These are phyloP conservation scores for Fraxinus angustifolia DNA, from an alignment of 305 asterid genomes.

Conservation along the genomic window DNA sequence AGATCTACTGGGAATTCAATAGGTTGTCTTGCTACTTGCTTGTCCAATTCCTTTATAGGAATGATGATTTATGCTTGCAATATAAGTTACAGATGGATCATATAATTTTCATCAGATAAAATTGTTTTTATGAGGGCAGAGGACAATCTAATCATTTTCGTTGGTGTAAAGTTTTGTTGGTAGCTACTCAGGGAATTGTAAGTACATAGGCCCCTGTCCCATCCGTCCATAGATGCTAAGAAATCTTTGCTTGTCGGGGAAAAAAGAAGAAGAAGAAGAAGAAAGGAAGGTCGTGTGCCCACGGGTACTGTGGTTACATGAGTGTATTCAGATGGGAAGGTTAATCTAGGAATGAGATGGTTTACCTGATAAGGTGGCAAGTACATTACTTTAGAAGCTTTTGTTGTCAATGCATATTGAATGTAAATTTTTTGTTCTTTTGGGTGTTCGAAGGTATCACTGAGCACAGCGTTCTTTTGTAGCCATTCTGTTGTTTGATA, in stretches of 20 bases:
- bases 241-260: not conserved
- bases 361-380: slow-evolving; percentile 1
- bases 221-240: not conserved
- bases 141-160: not conserved
- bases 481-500: slow-evolving; percentile 22
- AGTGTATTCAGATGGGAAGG: not conserved
- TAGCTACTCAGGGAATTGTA: not conserved
- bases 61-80: not conserved
- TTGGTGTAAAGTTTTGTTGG: not conserved
- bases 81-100: not conserved
- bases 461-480: not conserved
- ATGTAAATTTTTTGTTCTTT: not conserved
- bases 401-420: not conserved
- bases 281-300: not conserved
- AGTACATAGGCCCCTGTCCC: not conserved
- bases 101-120: not conserved
- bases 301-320: not conserved
- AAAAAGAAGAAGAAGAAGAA: not conserved
- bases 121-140: not conserved
- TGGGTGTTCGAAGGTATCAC: not conserved
- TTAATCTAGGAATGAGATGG: not conserved
- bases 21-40: not conserved
- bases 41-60: not conserved
- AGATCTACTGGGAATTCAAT: not conserved
- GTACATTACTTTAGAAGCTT: not conserved